Base-by-base conservation (phyloP, 78 protist genomes). In the Creolimax fragrantissima region DNA sequence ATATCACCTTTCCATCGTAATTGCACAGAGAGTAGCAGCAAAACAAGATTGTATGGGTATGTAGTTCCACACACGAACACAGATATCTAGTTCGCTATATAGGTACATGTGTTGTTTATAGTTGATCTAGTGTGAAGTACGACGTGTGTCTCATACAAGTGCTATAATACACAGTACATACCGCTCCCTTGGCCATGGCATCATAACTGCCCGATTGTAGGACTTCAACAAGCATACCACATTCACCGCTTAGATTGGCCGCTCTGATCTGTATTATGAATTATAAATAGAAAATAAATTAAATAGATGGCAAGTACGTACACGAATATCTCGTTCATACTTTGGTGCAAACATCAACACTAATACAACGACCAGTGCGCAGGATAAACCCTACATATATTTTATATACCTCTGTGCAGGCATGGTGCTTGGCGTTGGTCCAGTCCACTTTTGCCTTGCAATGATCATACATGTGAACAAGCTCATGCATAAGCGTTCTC, bases 241-340 rank as follows among this genome's bases (percentile, higher is more conserved):
- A 96, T 91, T 96, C 97, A 4, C 97, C 97, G 86, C 95, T 92
- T 3, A 96, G 81, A 44, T 85, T 92, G 2, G 96, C 96, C 4
- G 97, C 97, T 41, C 97, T 95, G 45, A 96, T 93, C 97, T 94
- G 85, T 5, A 3, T 24, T 58, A 58, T 2, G 24, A 58, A 58
- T 17, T 58, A 24, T 58, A n/a, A n/a, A n/a, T n/a, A n/a, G n/a
- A n/a, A n/a, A n/a, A n/a, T n/a, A n/a, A n/a, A n/a, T n/a, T n/a
- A n/a, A n/a, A n/a, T n/a, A n/a, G n/a, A n/a, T n/a, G n/a, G n/a
- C n/a, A n/a, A n/a, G n/a, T n/a, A n/a, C n/a, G n/a, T n/a, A n/a
- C n/a, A n/a, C n/a, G n/a, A n/a, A n/a, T n/a, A n/a, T n/a, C n/a
- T n/a, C n/a, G n/a, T n/a, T n/a, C n/a, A n/a, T n/a, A n/a, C n/a